phyloP scores from a whole-genome alignment of 1,284 basidiomycete genomes.

The Leccinum solheimii region DNA sequence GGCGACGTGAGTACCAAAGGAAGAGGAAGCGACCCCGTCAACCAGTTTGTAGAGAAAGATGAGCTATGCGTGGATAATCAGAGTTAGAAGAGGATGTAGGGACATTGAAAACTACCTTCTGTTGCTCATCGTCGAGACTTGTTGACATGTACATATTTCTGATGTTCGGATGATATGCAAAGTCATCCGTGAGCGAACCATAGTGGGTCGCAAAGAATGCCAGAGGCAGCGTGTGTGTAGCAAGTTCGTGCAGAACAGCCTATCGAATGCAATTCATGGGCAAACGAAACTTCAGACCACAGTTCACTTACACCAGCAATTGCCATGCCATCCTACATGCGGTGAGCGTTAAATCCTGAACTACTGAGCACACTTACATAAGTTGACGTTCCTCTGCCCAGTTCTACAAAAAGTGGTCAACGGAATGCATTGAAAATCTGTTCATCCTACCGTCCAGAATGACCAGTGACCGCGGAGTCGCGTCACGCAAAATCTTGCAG shows the following conservation, averaged over 20 bases:
- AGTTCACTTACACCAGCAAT: slow-evolving; percentile 73
- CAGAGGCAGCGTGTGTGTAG: slow-evolving; percentile 86
- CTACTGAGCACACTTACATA: slow-evolving; percentile 53
- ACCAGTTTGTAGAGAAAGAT: slow-evolving; percentile 94
- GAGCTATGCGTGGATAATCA: slow-evolving; percentile 47
- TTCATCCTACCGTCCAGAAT: slow-evolving; percentile 82
- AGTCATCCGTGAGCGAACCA: slow-evolving; percentile 84
- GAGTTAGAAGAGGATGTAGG: neutral
- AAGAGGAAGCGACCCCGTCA: slow-evolving; percentile 84
- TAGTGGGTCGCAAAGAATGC: slow-evolving; percentile 89
- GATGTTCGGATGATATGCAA: slow-evolving; percentile 89
- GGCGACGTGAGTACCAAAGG: slow-evolving; percentile 92
- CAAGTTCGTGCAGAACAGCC: slow-evolving; percentile 91
- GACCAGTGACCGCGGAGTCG: slow-evolving; percentile 88
- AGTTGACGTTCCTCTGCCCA: slow-evolving; percentile 86
- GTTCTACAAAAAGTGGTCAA: slow-evolving; percentile 51
- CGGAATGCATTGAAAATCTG: neutral
- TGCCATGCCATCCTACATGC: slow-evolving; percentile 85
- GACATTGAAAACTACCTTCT: slow-evolving; percentile 56
- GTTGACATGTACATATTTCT: slow-evolving; percentile 95
- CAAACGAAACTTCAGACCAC: neutral
- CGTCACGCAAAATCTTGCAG: slow-evolving; percentile 88
- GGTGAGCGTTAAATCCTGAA: neutral
- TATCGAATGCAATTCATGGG: slow-evolving; percentile 30
- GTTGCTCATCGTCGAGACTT: slow-evolving; percentile 85